These are phyloP conservation scores for Bassia scoparia DNA, from an alignment of 148 eudicot species.

Conservation along the genomic window DNA sequence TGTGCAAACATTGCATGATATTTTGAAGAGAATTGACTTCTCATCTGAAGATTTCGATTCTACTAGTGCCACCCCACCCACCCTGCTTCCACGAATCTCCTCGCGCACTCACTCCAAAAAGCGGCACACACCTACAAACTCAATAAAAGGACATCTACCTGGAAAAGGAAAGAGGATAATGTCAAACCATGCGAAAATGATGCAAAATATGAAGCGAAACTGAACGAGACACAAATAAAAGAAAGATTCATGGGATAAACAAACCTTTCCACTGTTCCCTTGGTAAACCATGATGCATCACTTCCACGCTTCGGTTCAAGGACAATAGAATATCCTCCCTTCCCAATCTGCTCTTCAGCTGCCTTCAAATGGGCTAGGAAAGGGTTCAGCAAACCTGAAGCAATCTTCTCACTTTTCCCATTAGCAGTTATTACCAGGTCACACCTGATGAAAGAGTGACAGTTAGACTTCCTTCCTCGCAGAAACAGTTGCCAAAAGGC, in stretches of 20 bases:
- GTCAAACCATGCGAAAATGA: background rate
- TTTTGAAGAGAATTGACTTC: conserved; percentile 87
- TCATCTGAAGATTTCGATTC: conserved; percentile 94
- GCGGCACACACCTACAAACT: conserved; percentile 78
- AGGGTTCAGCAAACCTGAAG: conserved; percentile 87
- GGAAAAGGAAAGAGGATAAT: conserved; percentile 1
- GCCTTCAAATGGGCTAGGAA: conserved; percentile 86
- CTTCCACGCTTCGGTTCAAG: conserved; percentile 58
- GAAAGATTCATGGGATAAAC: conserved; percentile 8
- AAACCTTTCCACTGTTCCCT: conserved; percentile 90
- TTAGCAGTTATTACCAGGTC: conserved; percentile 76
- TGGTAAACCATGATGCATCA: conserved; percentile 84
- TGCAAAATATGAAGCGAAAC: conserved; percentile 1
- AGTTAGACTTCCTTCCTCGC: conserved; percentile 16
- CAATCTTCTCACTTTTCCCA: conserved; percentile 83
- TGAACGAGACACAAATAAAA: conserved; percentile 9
- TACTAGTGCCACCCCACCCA: conserved; percentile 79
- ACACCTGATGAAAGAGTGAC: conserved; percentile 53
- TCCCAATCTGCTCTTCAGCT: conserved; percentile 91
- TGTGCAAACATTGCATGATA: no score
- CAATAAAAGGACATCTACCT: background rate
- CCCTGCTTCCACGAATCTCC: conserved; percentile 98
- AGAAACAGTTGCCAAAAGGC: background rate
- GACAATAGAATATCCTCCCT: conserved; percentile 88
- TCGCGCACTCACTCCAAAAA: conserved; percentile 97